phyloP scores from a whole-genome alignment of 805 yeast genomes.

The Candida sithepensis region DNA sequence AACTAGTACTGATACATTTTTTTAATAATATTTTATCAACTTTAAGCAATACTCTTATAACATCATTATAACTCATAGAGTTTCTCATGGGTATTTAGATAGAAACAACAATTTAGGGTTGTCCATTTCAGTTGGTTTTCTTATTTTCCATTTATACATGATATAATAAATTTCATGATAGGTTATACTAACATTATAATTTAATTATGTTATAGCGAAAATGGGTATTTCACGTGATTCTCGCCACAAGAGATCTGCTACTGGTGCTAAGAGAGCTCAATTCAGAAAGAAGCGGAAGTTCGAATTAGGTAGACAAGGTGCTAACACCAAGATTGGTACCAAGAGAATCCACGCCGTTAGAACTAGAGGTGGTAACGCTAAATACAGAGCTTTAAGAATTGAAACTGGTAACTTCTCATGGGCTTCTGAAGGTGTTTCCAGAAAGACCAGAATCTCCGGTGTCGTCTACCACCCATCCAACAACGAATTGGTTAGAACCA shows the following conservation, averaged over 20 bases:
- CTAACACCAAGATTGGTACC: constrained; percentile 98
- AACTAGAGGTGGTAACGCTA: constrained; percentile 99
- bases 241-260: constrained; percentile 99
- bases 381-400: constrained; percentile 99
- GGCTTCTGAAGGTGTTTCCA: constrained; percentile 98
- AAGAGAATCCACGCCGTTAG: constrained; percentile 99
- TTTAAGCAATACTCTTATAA: too few relatives aligned
- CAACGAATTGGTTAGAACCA: constrained; percentile 99
- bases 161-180: too few relatives aligned
- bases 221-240: constrained; percentile 99
- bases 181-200: constrained; percentile 8
- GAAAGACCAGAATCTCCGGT: constrained; percentile 98
- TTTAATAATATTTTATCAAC: too few relatives aligned
- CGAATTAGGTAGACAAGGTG: constrained; percentile 99
- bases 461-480: constrained; percentile 99
- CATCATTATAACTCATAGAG: too few relatives aligned
- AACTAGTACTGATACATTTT: too few relatives aligned
- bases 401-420: constrained; percentile 99
- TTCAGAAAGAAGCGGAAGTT: constrained; percentile 99
- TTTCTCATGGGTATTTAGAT: too few relatives aligned
- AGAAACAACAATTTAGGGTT: too few relatives aligned
- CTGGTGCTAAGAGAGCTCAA: constrained; percentile 99
- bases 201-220: constrained; percentile 22
- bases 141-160: neutral
- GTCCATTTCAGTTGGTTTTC: neutral